Base-by-base conservation (phyloP, 106 monocot genomes). In the Dendrobium nobile region DNA sequence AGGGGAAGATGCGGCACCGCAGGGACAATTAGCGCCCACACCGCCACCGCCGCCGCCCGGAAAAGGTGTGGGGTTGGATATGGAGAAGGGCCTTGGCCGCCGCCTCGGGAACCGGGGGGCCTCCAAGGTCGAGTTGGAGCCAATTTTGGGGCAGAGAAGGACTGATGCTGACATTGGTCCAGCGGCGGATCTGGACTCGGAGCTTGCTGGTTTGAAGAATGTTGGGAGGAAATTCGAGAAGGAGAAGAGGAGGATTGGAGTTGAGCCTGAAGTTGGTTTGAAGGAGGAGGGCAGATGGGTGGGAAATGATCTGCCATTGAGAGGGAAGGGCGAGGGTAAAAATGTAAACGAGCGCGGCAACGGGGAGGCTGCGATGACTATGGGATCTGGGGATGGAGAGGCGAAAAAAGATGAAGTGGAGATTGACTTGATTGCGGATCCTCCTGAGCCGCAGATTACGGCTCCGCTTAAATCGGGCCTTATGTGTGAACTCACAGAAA, bases 401-500 rank as follows among this genome's bases (percentile, higher is more conserved):
- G 7, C 58, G 11, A 22, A 17, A 44, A 40, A 72, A 54, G 77
- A 65, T 47, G 87, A 91, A 45, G 82, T 85, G 78, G 89, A 92
- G 70, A 61, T 89, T n/a, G 89, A 83, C 54, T 80, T 88, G 67
- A 82, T 92, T 22, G 82, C 84, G 18, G 89, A 86, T 67, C 78
- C 82, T 40, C 82, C 80, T 19, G 90, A 85, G 75, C 85, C 77
- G 0, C 88, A 84, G 45, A 41, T 85, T 43, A 82, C 75, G 10
- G 73, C 84, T 20, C 76, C 80, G 17, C 67, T 68, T 68, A 83
- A 84, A 58, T 61, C 73, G 5, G 82, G 80, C 79, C 86, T 90
- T 43, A 81, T 79, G 65, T 83, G 84, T 20, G 87, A 85, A 0
- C 75, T 93, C 24, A 84, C 82, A 13, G 93, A 93, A 48, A 91